Evolutionary conservation across 1,139 yeast species (phyloP).

Genomic region (Nakaseomyces bracarensis): DNA sequence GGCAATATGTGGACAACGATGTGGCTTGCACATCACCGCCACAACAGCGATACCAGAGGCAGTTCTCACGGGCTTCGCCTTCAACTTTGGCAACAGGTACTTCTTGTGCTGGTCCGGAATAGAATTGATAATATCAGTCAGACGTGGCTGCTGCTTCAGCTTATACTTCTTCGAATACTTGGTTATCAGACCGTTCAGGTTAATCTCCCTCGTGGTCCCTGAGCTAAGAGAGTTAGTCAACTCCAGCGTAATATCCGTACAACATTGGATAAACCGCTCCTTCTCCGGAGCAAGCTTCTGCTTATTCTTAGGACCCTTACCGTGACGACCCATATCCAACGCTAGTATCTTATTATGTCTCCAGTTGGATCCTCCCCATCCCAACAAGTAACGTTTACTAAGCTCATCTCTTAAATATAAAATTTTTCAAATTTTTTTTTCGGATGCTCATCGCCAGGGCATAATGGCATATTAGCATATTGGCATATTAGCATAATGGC

Average conservation of each 20-base stretch:
- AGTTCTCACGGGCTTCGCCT: slow-evolving; percentile 97
- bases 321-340: slow-evolving; percentile 30
- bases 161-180: slow-evolving; percentile 84
- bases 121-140: slow-evolving; percentile 89
- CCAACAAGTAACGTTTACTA: too few species aligned
- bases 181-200: slow-evolving; percentile 81
- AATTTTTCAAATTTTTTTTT: too few species aligned
- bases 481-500: too few species aligned
- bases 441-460: slow-evolving; percentile 1
- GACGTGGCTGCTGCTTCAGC: slow-evolving; percentile 83
- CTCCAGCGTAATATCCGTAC: slow-evolving; percentile 87
- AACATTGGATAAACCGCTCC: slow-evolving; percentile 86
- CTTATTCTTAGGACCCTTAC: slow-evolving; percentile 37
- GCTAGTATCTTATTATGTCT: not conserved
- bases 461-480: not conserved
- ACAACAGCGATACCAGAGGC: slow-evolving; percentile 98
- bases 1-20: slow-evolving; percentile 98
- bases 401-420: not conserved
- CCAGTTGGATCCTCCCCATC: too few species aligned
- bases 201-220: slow-evolving; percentile 63
- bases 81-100: slow-evolving; percentile 80
- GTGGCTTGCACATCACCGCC: slow-evolving; percentile 99
- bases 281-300: slow-evolving; percentile 74
- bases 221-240: slow-evolving; percentile 62
- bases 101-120: slow-evolving; percentile 95